A percentile compares a stretch with the other conserved stretches of the same genome.
phyloP scores from a whole-genome alignment of 192 early-diverging fungal species.

The Coemansia guatemalensis region DNA sequence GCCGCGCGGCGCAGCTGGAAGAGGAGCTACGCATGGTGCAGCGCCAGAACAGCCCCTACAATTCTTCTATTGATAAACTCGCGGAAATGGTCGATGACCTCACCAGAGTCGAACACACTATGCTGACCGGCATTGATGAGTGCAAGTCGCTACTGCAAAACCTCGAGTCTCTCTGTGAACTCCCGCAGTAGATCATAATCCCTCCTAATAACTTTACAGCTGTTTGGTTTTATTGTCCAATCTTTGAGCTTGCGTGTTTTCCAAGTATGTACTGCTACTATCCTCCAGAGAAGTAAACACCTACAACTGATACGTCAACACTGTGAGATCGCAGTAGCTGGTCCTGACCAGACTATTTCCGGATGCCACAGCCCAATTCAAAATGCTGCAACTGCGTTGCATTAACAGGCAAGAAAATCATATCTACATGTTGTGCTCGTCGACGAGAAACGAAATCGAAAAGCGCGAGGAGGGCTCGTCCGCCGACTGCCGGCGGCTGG shows the following conservation, averaged over 20 bases:
- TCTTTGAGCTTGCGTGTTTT: background rate
- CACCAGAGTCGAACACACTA: slow-evolving; percentile 39
- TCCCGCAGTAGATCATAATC: background rate
- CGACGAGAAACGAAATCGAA: slow-evolving; percentile 38
- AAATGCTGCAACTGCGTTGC: no score
- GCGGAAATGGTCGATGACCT: slow-evolving; percentile 39
- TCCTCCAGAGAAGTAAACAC: no score
- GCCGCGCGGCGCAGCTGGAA: slow-evolving; percentile 29
- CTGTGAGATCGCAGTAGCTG: no score
- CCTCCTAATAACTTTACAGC: background rate
- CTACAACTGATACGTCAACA: no score
- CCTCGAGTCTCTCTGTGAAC: slow-evolving; percentile 26
- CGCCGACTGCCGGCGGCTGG: background rate
- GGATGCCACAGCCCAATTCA: no score
- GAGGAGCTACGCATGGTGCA: slow-evolving; percentile 29
- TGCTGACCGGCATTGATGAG: slow-evolving; percentile 44
- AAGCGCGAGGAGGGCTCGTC: slow-evolving; percentile 8
- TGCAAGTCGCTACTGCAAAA: slow-evolving; percentile 33
- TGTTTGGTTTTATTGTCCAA: no score
- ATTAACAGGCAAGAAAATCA: no score
- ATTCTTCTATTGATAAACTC: slow-evolving; percentile 33
- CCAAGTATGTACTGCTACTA: background rate
- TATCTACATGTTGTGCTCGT: slow-evolving; percentile 5
- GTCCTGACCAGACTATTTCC: no score
- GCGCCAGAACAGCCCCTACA: slow-evolving; percentile 32